Conservation (phyloP, 345 rosid genomes). For the Lepidium aucheri region DNA sequence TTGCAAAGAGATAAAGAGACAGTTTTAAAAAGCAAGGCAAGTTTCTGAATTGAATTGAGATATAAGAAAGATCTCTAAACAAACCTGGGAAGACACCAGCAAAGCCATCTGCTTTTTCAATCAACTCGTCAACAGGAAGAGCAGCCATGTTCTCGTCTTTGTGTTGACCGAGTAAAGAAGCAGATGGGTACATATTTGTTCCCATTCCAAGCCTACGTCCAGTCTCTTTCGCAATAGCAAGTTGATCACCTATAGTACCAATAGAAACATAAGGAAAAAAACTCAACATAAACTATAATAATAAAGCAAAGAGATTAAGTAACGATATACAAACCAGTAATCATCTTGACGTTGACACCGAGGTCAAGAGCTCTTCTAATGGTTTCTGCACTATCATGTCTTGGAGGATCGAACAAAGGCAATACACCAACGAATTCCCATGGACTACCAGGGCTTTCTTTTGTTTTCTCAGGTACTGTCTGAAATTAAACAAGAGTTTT, state of each 20-base stretch:
- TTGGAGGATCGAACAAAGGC: constrained; percentile 83
- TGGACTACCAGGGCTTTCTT: constrained; percentile 62
- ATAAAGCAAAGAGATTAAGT: background rate
- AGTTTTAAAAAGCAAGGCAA: background rate
- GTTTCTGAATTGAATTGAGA: background rate
- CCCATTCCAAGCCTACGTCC: constrained; percentile 97
- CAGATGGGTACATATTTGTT: constrained; percentile 90
- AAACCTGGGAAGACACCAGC: constrained; percentile 96
- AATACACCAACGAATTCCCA: constrained; percentile 80
- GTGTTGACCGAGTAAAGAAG: constrained; percentile 67
- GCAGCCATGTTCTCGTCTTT: constrained; percentile 55
- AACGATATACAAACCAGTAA: constrained; percentile 51
- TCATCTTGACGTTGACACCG: constrained; percentile 97
- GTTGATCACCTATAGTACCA: constrained; percentile 23
- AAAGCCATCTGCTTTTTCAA: constrained; percentile 91
- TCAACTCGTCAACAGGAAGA: constrained; percentile 75
- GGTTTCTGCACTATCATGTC: constrained; percentile 98
- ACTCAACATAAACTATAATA: background rate
- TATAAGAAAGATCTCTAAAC: background rate
- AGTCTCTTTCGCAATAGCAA: constrained; percentile 85
- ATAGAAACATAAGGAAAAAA: background rate
- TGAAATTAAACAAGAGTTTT: constrained; percentile 3
- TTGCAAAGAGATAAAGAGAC: background rate
- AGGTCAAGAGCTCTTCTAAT: constrained; percentile 81
- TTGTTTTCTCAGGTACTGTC: constrained; percentile 63